Conservation (phyloP, 305 asterid species). For the Andrographis paniculata region DNA sequence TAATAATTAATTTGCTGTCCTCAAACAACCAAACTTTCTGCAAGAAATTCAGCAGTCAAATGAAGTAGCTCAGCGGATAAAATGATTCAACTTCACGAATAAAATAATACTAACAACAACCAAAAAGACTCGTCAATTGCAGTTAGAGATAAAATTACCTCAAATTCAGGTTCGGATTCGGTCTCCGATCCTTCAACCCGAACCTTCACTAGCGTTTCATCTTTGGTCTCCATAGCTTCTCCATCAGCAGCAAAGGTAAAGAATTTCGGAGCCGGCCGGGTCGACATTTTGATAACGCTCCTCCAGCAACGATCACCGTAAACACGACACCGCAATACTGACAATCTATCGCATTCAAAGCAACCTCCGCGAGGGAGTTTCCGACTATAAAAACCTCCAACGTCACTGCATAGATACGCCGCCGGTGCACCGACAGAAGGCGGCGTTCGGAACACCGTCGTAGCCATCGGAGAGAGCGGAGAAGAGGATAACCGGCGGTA, state of each 20-base stretch:
- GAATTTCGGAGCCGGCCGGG: slow-evolving; percentile 23
- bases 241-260: slow-evolving; percentile 29
- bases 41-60: slow-evolving; percentile 1
- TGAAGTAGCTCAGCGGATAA: slow-evolving; percentile 12
- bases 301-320: slow-evolving; percentile 15
- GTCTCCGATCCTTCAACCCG: slow-evolving; percentile 24
- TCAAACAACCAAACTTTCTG: not conserved
- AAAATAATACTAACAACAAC: not conserved
- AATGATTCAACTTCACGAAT: not conserved
- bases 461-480: slow-evolving; percentile 30
- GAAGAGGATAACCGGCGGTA: not conserved
- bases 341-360: slow-evolving; percentile 18
- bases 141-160: slow-evolving; percentile 19
- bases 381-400: slow-evolving; percentile 17
- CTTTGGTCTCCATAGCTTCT: slow-evolving; percentile 34
- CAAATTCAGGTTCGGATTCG: slow-evolving; percentile 31
- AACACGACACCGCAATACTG: slow-evolving; percentile 21
- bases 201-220: slow-evolving; percentile 34
- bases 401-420: slow-evolving; percentile 26
- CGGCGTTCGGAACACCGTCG: slow-evolving; percentile 31
- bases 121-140: not conserved
- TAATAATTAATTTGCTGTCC: not conserved
- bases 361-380: slow-evolving; percentile 22
- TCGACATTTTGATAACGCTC: slow-evolving; percentile 21
- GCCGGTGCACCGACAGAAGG: slow-evolving; percentile 29